A percentile compares a stretch with the other conserved stretches of the same genome.
These are phyloP conservation scores for Bryoglossum gracile DNA, from an alignment of 495 filamentous ascomycete genomes.

Conservation along the genomic window DNA sequence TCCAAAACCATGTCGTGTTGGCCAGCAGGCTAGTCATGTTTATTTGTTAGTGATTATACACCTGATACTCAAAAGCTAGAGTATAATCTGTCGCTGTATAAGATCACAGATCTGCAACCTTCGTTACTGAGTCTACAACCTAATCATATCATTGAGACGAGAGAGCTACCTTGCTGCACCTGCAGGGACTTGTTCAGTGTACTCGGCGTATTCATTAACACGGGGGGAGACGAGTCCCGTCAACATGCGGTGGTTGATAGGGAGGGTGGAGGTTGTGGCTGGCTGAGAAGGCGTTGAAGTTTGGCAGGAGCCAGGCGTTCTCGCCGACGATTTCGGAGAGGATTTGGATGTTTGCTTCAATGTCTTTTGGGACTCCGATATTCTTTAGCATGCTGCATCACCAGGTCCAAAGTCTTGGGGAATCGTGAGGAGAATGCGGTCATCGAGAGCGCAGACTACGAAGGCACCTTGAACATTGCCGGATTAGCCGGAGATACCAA, in stretches of 20 bases:
- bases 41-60: too few species aligned
- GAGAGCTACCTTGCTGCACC: too few species aligned
- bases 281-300: constrained; percentile 35
- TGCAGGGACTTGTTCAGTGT: too few species aligned
- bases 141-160: too few species aligned
- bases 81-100: too few species aligned
- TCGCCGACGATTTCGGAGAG: constrained; percentile 41
- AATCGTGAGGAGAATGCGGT: constrained; percentile 43
- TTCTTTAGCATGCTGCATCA: constrained; percentile 44
- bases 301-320: constrained; percentile 44
- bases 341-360: constrained; percentile 44
- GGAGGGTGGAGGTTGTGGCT: constrained; percentile 33
- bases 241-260: constrained; percentile 45
- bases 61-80: too few species aligned
- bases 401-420: constrained; percentile 47
- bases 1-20: too few species aligned
- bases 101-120: too few species aligned
- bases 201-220: too few species aligned
- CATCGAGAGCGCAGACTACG: constrained; percentile 42
- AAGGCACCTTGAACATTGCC: constrained; percentile 50
- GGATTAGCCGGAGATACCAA: constrained; percentile 46
- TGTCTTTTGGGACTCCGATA: constrained; percentile 35
- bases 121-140: too few species aligned
- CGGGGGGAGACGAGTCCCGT: constrained; percentile 40
- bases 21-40: too few species aligned